Evolutionary conservation across 495 filamentous ascomycete species (phyloP), one percentile per base, ranked within the genome.

Genomic region (Beverwykella pulmonaria): DNA sequence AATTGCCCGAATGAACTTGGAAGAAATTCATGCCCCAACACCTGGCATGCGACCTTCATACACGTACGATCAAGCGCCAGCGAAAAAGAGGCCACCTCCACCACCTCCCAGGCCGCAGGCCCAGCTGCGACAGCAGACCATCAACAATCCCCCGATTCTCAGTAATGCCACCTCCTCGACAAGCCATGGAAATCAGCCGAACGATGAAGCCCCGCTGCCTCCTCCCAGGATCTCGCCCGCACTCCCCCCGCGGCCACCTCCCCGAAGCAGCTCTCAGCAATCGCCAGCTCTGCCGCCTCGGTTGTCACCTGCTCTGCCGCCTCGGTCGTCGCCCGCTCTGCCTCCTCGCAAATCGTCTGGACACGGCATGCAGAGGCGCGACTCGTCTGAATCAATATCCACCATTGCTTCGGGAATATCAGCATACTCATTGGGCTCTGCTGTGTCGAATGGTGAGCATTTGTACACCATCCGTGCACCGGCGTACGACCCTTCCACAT

Each of bases 1-100:
- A 53, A 87, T 89, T 62, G 83, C 83, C 48, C 79, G 82, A 23
- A 74, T 88, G 48, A 87, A 87, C 65, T 44, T 44, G 39, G 78
- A 82, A 36, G 81, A 88, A 63, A 75, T 85, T 48, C 81, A 83
- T 27, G 76, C 78, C 20, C 72, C 73, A 19, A 73, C 77, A 26
- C 74, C 75, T 41, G 74, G 53, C 14, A 63, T 70, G 50, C 68
- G 63, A 32, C 69, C 75, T 47, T 72, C 68, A 56, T 74, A 68
- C 61, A 71, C 30, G 58, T 75, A 71, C 55, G 69, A 71, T 14
- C 68, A 74, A 55, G 57, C 70, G 15, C 27, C 56, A 14, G 23
- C 52, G 23, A 72, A 70, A 47, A 53, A 75, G 34, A 52, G 71
- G 34, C 73, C 68, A 30, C 65, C 69, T 39, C 65, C 65, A 12